These are phyloP conservation scores for Saturnispora sekii DNA, from an alignment of 805 yeast species.

Conservation along the genomic window DNA sequence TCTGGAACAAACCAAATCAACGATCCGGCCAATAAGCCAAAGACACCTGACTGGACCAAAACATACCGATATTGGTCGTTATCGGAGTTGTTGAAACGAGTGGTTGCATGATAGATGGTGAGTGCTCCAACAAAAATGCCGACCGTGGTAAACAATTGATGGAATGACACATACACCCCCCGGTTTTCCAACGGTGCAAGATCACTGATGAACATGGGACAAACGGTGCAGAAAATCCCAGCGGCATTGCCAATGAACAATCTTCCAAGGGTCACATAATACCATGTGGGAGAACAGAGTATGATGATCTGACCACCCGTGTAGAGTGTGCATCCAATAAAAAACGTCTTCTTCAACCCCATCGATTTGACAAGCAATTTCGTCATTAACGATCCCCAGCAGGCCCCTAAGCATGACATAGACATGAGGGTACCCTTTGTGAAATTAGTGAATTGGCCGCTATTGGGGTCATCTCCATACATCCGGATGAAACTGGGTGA, in stretches of 20 bases:
- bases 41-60: conserved; percentile 15
- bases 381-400: conserved; percentile 24
- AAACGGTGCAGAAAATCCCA: conserved; percentile 25
- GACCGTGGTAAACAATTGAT: conserved; percentile 27
- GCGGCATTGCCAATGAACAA: conserved; percentile 24
- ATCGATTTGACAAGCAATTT: conserved; percentile 15
- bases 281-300: conserved; percentile 17
- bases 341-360: conserved; percentile 21
- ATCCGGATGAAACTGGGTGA: conserved; percentile 19
- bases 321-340: conserved; percentile 17
- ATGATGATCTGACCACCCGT: conserved; percentile 16
- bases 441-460: conserved; percentile 13
- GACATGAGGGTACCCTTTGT: conserved; percentile 26
- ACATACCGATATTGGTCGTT: conserved; percentile 19
- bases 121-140: conserved; percentile 28
- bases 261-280: conserved; percentile 22
- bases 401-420: conserved; percentile 24
- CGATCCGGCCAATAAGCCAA: conserved; percentile 7
- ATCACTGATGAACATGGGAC: conserved; percentile 31
- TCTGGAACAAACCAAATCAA: conserved; percentile 26
- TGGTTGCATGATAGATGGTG: conserved; percentile 15
- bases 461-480: conserved; percentile 18
- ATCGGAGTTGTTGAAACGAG: conserved; percentile 4
- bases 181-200: conserved; percentile 23
- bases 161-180: conserved; percentile 25